Percentiles rank a stretch among this genome's conserved stretches.
Evolutionary conservation across 202 grass and related monocot genomes (phyloP).

Genomic region (Zizania palustris): DNA sequence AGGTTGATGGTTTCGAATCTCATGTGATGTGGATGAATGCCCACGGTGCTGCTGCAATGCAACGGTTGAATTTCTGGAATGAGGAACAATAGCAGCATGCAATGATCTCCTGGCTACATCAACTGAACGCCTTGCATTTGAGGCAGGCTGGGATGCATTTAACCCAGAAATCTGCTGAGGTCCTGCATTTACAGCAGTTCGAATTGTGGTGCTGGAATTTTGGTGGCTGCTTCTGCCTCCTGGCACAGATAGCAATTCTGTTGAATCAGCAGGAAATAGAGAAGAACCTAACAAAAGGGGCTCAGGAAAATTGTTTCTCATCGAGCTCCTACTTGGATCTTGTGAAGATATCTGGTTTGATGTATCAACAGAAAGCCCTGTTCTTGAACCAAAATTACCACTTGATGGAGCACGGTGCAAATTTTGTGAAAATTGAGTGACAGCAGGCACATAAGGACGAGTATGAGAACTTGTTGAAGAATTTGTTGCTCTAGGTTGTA

Average conservation of each 20-base stretch:
- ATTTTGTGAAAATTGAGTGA: slow-evolving; percentile 56
- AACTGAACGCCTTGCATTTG: slow-evolving; percentile 35
- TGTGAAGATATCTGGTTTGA: slow-evolving; percentile 31
- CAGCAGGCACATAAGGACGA: slow-evolving; percentile 36
- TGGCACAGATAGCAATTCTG: slow-evolving; percentile 36
- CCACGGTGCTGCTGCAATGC: slow-evolving; percentile 42
- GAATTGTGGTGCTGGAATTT: slow-evolving; percentile 46
- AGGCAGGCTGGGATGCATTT: slow-evolving; percentile 37
- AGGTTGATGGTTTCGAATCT: slow-evolving; percentile 50
- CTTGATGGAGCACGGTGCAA: slow-evolving; percentile 37
- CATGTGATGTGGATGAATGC: slow-evolving; percentile 53
- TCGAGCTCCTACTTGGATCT: slow-evolving; percentile 36
- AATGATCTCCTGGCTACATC: slow-evolving; percentile 44
- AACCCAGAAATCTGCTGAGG: slow-evolving; percentile 42
- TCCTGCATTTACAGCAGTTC: slow-evolving; percentile 39
- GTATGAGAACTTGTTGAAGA: slow-evolving; percentile 40
- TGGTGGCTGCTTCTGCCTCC: slow-evolving; percentile 48
- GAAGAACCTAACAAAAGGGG: slow-evolving; percentile 45
- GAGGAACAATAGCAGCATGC: slow-evolving; percentile 40
- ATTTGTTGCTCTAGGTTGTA: slow-evolving; percentile 39
- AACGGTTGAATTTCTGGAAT: slow-evolving; percentile 44
- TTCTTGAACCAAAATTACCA: slow-evolving; percentile 47
- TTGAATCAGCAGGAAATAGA: slow-evolving; percentile 46
- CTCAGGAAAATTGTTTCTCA: slow-evolving; percentile 45
- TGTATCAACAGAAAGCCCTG: slow-evolving; percentile 38